Evolutionary conservation across 2,329 filamentous ascomycete species (phyloP), one percentile per base, ranked within the genome.

Genomic region (Coniella lustricola): DNA sequence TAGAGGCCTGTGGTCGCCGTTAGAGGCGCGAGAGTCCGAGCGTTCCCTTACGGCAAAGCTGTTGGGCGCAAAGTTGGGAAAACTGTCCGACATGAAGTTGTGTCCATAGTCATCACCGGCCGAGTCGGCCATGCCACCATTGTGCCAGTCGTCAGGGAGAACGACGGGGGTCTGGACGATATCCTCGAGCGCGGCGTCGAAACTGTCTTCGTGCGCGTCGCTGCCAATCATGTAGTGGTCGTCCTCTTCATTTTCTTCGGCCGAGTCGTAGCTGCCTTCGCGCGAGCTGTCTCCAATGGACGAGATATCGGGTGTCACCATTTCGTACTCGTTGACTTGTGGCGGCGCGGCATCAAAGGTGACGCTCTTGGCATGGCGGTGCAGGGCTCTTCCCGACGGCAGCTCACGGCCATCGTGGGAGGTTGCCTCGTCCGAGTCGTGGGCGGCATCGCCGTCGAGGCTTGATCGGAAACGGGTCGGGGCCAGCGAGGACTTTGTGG

Each of bases 91-190:
- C 70, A 79, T 80, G 1, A 85, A 84, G 60, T 83, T 89, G 51
- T 75, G 78, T 36, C 85, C 82, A 58, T 87, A 93, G 1, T 82
- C 79, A 57, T 89, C 81, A 33, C 87, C 82, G 25, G 36, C 21
- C n/a, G 22, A 17, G 36, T 44, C 45, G 4, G 21, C n/a, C 33
- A 42, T n/a, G n/a, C n/a, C 56, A 69, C 87, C 69, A 70, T 90
- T 87, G 54, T 87, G 82, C 93, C 93, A 98, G 63, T 96, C 90
- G 60, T 97, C 93, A 1, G 93, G 93, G 18, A 94, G 80, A n/a
- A 98, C 91, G 10, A 98, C 93, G 0, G 93, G 93, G 1, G 93
- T 97, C 73, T 97, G 97, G 61, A 95, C 89, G 4, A 89, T 91
- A 61, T 97, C 91, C 67, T 97, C 91, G 1, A 97, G 76, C 7